Percentiles rank a stretch among this genome's conserved stretches.
These are phyloP conservation scores for Xanthoparmelia taractica DNA, from an alignment of 495 filamentous ascomycete genomes.

Conservation along the genomic window DNA sequence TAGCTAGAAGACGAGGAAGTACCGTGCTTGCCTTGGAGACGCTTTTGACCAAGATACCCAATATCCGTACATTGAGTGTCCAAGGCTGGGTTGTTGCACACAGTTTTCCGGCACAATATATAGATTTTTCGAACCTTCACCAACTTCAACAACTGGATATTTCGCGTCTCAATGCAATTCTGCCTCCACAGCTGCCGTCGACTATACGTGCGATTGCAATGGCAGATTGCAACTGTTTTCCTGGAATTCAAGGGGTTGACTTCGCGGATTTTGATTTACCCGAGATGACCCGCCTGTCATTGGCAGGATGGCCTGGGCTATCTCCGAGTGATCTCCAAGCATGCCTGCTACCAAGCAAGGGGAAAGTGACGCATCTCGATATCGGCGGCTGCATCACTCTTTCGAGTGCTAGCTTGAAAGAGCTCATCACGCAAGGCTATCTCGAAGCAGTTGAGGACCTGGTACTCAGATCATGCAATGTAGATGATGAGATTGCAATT, in stretches of 20 bases:
- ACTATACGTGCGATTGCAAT: slow-evolving; percentile 1
- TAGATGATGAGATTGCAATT: slow-evolving; percentile 16
- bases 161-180: not conserved
- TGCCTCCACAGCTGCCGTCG: slow-evolving; percentile 7
- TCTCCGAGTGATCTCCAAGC: not conserved
- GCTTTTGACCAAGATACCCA: not conserved
- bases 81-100: not conserved
- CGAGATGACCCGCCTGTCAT: not conserved
- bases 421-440: slow-evolving; percentile 4
- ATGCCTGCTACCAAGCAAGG: not conserved
- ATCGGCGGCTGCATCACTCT: not conserved
- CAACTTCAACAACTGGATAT: slow-evolving; percentile 14
- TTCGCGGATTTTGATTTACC: not conserved
- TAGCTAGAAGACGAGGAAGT: not conserved
- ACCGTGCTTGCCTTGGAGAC: not conserved
- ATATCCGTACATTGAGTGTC: not conserved
- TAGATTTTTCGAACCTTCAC: slow-evolving; percentile 3
- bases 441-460: slow-evolving; percentile 19
- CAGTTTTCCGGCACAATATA: not conserved
- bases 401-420: not conserved
- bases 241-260: not conserved
- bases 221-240: not conserved
- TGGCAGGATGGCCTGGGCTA: not conserved
- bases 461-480: slow-evolving; percentile 1
- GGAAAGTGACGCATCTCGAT: slow-evolving; percentile 12